Conservation (phyloP, 1,284 basidiomycete species). For the Ganoderma meredithae region DNA sequence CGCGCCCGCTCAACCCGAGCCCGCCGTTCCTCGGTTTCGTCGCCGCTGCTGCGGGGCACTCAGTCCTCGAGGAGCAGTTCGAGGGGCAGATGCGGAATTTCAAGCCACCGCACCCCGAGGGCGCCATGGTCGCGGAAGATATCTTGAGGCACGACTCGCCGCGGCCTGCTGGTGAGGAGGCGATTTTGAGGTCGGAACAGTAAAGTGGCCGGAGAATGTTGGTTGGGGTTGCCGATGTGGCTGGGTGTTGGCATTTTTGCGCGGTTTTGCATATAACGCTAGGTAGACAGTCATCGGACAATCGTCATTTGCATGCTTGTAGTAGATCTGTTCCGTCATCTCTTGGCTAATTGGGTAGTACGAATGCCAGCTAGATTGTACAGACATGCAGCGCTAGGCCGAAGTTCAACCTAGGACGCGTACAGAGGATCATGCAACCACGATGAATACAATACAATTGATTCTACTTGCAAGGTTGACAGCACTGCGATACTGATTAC, state of each 20-base stretch:
- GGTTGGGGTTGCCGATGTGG: not conserved
- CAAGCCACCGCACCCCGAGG: constrained; percentile 59
- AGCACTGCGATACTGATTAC: constrained; percentile 26
- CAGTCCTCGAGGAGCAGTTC: constrained; percentile 80
- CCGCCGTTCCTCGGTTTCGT: constrained; percentile 98
- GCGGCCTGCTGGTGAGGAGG: constrained; percentile 39
- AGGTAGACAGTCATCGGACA: constrained; percentile 1
- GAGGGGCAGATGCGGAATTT: constrained; percentile 62
- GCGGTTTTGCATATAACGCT: not conserved
- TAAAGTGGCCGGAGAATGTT: constrained; percentile 7
- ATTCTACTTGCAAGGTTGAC: constrained; percentile 26
- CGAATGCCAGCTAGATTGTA: not conserved
- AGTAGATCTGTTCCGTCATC: not conserved
- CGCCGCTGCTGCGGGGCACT: constrained; percentile 77
- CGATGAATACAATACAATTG: constrained; percentile 28
- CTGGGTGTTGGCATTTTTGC: not conserved
- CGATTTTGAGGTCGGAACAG: constrained; percentile 36
- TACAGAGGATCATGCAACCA: not conserved
- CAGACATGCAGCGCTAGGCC: not conserved
- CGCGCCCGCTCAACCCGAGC: constrained; percentile 97
- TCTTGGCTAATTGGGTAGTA: not conserved
- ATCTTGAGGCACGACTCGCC: constrained; percentile 44
- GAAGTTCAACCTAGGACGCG: not conserved
- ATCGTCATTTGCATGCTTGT: constrained; percentile 1
- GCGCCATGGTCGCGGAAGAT: constrained; percentile 57